Percentiles rank a stretch among this genome's conserved stretches.
Conservation (phyloP, 1,284 basidiomycete species). For the Cryptococcus sp. region DNA sequence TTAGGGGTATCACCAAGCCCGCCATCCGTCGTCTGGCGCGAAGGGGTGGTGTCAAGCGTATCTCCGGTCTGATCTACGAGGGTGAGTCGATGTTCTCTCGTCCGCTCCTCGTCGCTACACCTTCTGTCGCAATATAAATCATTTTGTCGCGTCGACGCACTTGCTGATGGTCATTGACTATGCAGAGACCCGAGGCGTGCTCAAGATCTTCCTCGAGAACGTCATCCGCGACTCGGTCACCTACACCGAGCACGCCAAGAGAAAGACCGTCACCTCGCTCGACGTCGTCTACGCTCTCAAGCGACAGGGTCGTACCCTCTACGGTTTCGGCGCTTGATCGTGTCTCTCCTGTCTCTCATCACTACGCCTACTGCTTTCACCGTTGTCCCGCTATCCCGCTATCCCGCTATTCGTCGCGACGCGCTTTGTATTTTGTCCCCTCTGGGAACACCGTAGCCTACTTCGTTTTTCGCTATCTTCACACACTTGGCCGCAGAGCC, state of each 20-base stretch:
- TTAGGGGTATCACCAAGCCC: slow-evolving; percentile 73
- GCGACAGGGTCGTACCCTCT: slow-evolving; percentile 80
- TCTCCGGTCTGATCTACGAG: slow-evolving; percentile 86
- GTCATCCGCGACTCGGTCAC: slow-evolving; percentile 83
- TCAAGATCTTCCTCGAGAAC: slow-evolving; percentile 67
- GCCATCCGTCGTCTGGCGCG: slow-evolving; percentile 90
- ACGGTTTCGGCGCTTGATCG: slow-evolving; percentile 70
- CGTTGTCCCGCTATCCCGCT: no score
- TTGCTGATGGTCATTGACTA: no score
- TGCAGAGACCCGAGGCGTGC: slow-evolving; percentile 79
- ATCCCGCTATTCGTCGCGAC: no score
- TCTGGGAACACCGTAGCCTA: no score
- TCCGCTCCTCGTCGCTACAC: no score
- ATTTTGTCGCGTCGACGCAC: no score
- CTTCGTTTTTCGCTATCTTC: no score
- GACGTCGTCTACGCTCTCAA: slow-evolving; percentile 84
- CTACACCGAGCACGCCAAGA: slow-evolving; percentile 90
- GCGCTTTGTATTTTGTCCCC: no score
- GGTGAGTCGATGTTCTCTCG: no score
- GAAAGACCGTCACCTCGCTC: slow-evolving; percentile 81
- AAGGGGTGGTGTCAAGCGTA: slow-evolving; percentile 90
- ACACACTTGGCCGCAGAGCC: neutral
- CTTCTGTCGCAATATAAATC: no score
- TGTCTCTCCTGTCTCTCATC: no score
- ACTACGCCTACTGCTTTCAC: no score